phyloP scores from a whole-genome alignment of 768 basidiomycete species.

The Phanerodontia chrysosporium region DNA sequence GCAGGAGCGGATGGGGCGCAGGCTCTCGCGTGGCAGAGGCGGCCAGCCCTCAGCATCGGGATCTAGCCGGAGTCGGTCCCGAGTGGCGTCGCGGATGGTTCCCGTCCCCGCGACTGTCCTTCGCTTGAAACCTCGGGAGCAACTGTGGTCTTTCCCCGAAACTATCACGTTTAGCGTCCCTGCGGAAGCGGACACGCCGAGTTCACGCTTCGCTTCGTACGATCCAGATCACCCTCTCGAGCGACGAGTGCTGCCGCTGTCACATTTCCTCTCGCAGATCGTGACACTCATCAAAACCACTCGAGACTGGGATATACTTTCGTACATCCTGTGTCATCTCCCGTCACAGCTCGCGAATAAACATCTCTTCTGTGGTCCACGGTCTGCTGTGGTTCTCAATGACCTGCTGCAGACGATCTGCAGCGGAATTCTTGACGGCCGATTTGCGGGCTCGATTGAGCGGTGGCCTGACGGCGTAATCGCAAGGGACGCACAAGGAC shows the following conservation, averaged over 20 bases:
- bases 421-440: conserved; percentile 53
- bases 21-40: conserved; percentile 48
- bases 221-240: conserved; percentile 45
- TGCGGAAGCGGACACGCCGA: conserved; percentile 53
- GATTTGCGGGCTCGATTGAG: conserved; percentile 52
- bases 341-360: conserved; percentile 93
- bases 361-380: conserved; percentile 92
- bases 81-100: conserved; percentile 36
- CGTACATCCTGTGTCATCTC: conserved; percentile 87
- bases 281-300: conserved; percentile 67
- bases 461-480: conserved; percentile 61
- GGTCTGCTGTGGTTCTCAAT: conserved; percentile 58
- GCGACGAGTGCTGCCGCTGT: conserved; percentile 60
- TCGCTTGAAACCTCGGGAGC: conserved; percentile 34
- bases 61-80: conserved; percentile 59
- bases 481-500: conserved; percentile 77
- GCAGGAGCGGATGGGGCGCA: conserved; percentile 49
- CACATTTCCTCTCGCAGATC: conserved; percentile 64
- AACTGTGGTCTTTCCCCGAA: conserved; percentile 72
- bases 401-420: conserved; percentile 66
- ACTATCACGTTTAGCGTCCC: conserved; percentile 48
- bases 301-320: conserved; percentile 88
- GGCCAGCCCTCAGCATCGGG: conserved; percentile 40
- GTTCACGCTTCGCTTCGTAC: conserved; percentile 64
- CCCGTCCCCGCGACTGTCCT: conserved; percentile 7